A percentile compares a stretch with the other conserved stretches of the same genome.
These are phyloP conservation scores for Diaporthe citri DNA, from an alignment of 2,329 filamentous ascomycete species.

Conservation along the genomic window DNA sequence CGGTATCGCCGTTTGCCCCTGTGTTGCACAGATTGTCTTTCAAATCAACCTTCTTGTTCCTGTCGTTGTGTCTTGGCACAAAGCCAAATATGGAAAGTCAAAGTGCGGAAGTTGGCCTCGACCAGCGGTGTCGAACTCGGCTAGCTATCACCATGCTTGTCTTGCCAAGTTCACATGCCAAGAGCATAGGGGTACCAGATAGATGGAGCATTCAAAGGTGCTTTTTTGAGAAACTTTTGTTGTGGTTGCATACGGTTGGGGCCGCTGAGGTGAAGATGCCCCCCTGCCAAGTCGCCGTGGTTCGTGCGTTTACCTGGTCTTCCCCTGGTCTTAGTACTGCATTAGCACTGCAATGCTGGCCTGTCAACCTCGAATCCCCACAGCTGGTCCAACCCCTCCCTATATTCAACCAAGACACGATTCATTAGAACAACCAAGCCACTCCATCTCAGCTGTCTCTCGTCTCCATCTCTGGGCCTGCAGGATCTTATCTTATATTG, in stretches of 20 bases:
- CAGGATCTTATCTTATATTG: slow-evolving; percentile 10
- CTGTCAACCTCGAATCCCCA: slow-evolving; percentile 12
- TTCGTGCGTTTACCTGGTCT: slow-evolving; percentile 7
- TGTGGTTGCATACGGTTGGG: neutral
- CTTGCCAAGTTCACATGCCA: neutral
- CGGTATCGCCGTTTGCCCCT: slow-evolving; percentile 18
- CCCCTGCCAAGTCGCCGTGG: slow-evolving; percentile 19
- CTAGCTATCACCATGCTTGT: neutral
- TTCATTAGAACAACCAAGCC: neutral
- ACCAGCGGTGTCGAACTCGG: neutral
- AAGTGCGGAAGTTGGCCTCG: neutral
- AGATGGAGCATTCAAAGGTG: neutral
- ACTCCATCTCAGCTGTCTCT: neutral
- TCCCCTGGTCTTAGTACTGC: slow-evolving; percentile 3
- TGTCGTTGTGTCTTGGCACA: slow-evolving; percentile 3
- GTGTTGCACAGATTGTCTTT: neutral
- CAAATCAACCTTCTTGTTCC: slow-evolving; percentile 1
- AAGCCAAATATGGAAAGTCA: neutral
- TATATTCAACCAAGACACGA: neutral
- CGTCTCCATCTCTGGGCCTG: neutral
- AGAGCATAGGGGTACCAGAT: slow-evolving; percentile 3
- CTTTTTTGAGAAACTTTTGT: neutral
- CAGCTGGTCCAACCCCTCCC: neutral
- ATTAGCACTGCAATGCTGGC: neutral
- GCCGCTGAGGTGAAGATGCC: neutral